Base-by-base conservation (phyloP, 768 basidiomycete genomes). In the Lactifluus subvellereus region DNA sequence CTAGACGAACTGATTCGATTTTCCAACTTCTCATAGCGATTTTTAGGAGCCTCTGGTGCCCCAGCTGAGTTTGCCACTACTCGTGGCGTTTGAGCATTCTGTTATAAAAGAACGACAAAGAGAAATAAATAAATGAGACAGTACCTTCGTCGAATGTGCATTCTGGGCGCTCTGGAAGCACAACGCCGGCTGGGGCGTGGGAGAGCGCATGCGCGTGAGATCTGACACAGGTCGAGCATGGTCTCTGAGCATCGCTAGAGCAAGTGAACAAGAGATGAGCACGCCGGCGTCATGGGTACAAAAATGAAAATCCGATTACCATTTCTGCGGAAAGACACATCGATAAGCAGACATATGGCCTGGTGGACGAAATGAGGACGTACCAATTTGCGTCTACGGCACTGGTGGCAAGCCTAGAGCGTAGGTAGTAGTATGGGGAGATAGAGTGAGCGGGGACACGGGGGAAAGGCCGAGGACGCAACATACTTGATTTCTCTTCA, bases 91-190 rank as follows among this genome's bases (percentile, higher is more conserved):
- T 37, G 48, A 27, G 55, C 27, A 49, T 47, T 20, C 35, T 16
- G 16, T 38, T 53, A n/a, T 33, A 65, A 50, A 56, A 49, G 37
- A 48, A 33, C 27, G 4, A 52, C 30, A 9, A 11, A 50, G 18
- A 22, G 18, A 27, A 35, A 30, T 8, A 18, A 43, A 54, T n/a
- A 22, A 53, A 27, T 16, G 2, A 22, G 22, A 11, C 30, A 8
- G 13, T 69, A 85, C 86, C 75, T 65, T 90, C 89, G 67, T 89
- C 88, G 65, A 83, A 90, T n/a, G 87, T 89, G 70, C 89, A 91
- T 59, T 87, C 84, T 13, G 85, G 87, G 51, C 75, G 76, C 0
- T 80, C 70, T 0, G 87, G 84, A 50, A 86, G 68, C 51, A 75
- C 74, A 2, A 77, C 76, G 45, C 84, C 85, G 33, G 85, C 78